Conservation (phyloP, 2,329 filamentous ascomycete genomes). For the Sarocladium strictum region DNA sequence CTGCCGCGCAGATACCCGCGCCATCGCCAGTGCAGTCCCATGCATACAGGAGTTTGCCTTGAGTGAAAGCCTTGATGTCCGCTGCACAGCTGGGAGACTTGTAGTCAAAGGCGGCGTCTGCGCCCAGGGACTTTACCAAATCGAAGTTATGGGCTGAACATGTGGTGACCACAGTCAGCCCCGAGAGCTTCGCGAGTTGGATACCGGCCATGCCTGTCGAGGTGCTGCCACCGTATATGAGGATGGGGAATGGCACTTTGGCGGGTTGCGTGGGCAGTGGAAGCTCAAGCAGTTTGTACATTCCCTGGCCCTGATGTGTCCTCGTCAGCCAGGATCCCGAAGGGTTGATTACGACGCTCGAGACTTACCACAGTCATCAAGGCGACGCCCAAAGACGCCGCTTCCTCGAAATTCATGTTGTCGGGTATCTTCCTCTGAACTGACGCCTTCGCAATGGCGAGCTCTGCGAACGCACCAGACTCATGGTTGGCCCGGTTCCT, state of each 20-base stretch:
- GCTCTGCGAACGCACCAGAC: conserved; percentile 36
- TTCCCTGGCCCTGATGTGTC: too few relatives aligned
- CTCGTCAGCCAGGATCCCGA: too few relatives aligned
- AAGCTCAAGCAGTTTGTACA: conserved; percentile 41
- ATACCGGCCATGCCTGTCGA: conserved; percentile 46
- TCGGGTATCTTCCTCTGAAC: conserved; percentile 38
- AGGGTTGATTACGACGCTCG: too few relatives aligned
- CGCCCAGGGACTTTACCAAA: conserved; percentile 36
- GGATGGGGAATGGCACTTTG: conserved; percentile 28
- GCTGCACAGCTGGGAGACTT: conserved; percentile 17
- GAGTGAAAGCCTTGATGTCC: conserved; percentile 15
- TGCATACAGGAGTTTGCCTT: conserved; percentile 19
- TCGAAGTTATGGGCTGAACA: conserved; percentile 37
- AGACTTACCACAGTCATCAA: conserved; percentile 40
- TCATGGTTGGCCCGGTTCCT: too few relatives aligned
- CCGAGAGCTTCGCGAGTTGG: conserved; percentile 31
- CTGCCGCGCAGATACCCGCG: neutral
- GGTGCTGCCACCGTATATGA: conserved; percentile 41
- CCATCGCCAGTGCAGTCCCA: conserved; percentile 25
- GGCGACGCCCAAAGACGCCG: conserved; percentile 34
- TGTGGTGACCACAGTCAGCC: conserved; percentile 33
- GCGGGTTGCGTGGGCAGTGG: conserved; percentile 37
- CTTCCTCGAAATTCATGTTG: conserved; percentile 37
- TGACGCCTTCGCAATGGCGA: conserved; percentile 31
- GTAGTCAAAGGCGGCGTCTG: conserved; percentile 39